A percentile compares a stretch with the other conserved stretches of the same genome.
Evolutionary conservation across 371 early-diverging fungal species (phyloP).

Genomic region (Circinella umbellata): DNA sequence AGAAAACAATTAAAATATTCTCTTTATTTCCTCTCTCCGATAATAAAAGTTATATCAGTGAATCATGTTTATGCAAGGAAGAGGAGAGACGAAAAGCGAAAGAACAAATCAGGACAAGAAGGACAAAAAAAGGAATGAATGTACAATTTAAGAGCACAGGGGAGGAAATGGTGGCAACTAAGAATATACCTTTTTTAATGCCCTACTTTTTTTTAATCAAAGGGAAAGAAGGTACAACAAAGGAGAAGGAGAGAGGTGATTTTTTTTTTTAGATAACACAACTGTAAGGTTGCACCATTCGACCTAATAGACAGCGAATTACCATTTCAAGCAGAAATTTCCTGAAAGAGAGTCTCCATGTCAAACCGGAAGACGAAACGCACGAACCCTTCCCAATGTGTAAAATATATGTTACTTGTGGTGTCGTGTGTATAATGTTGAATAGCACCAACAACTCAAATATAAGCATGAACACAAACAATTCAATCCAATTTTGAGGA

Average conservation of each 20-base stretch:
- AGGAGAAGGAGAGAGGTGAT: neutral
- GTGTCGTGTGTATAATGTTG: too few relatives aligned
- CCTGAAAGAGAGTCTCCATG: conserved; percentile 14
- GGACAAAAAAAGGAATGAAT: neutral
- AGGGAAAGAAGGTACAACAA: neutral
- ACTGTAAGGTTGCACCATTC: neutral
- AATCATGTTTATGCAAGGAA: neutral
- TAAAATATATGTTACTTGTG: neutral
- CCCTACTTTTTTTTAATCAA: too few relatives aligned
- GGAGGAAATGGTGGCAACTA: neutral
- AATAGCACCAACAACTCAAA: too few relatives aligned
- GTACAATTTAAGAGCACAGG: neutral
- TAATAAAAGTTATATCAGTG: neutral
- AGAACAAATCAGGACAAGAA: conserved; percentile 5
- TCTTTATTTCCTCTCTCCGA: neutral
- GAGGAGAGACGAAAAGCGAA: too few relatives aligned
- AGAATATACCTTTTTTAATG: neutral
- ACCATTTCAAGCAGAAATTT: conserved; percentile 24
- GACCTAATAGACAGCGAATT: conserved; percentile 2
- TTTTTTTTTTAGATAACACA: neutral
- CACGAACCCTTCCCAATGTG: conserved; percentile 1
- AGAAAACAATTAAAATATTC: too few relatives aligned
- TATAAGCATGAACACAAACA: too few relatives aligned
- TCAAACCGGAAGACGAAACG: conserved; percentile 11
- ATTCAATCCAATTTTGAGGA: too few relatives aligned